A percentile compares a stretch with the other conserved stretches of the same genome.
phyloP scores from a whole-genome alignment of 2,329 filamentous ascomycete genomes.

The Penicillium sp. region DNA sequence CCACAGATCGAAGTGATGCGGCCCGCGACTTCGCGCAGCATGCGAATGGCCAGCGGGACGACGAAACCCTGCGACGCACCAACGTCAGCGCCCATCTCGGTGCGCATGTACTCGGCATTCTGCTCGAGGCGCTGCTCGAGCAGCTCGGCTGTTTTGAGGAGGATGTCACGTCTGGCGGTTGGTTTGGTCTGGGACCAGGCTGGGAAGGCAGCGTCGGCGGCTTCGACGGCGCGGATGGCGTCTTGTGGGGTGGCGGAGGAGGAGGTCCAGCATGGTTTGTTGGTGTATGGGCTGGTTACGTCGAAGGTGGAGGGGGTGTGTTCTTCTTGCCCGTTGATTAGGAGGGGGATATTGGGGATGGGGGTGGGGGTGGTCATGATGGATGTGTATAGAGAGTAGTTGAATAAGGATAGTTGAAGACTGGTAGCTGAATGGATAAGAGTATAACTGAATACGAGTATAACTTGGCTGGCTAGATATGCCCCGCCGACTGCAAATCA shows the following conservation, averaged over 20 bases:
- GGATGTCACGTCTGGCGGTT: conserved; percentile 66
- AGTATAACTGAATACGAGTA: too few relatives aligned
- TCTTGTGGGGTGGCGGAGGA: conserved; percentile 55
- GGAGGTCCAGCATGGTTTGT: conserved; percentile 58
- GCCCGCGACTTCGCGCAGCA: conserved; percentile 56
- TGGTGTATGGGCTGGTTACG: conserved; percentile 59
- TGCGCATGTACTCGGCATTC: conserved; percentile 60
- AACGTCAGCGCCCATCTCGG: conserved; percentile 57
- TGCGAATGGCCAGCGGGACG: conserved; percentile 35
- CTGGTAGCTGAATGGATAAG: too few relatives aligned
- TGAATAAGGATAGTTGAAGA: background rate
- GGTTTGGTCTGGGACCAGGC: conserved; percentile 68
- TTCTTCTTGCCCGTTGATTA: conserved; percentile 45
- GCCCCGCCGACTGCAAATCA: too few relatives aligned
- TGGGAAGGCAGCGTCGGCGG: conserved; percentile 67
- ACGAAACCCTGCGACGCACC: conserved; percentile 36
- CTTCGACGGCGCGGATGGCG: conserved; percentile 52
- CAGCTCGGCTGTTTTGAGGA: conserved; percentile 71
- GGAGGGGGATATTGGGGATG: conserved; percentile 33
- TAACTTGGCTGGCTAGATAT: too few relatives aligned
- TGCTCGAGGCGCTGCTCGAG: conserved; percentile 51
- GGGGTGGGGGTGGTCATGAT: background rate
- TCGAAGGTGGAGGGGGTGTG: conserved; percentile 35
- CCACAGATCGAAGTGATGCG: conserved; percentile 53
- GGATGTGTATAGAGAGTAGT: background rate